Percentiles rank a stretch among this genome's conserved stretches.
These are phyloP conservation scores for Hanseniaspora clermontiae DNA, from an alignment of 805 yeast genomes.

Conservation along the genomic window DNA sequence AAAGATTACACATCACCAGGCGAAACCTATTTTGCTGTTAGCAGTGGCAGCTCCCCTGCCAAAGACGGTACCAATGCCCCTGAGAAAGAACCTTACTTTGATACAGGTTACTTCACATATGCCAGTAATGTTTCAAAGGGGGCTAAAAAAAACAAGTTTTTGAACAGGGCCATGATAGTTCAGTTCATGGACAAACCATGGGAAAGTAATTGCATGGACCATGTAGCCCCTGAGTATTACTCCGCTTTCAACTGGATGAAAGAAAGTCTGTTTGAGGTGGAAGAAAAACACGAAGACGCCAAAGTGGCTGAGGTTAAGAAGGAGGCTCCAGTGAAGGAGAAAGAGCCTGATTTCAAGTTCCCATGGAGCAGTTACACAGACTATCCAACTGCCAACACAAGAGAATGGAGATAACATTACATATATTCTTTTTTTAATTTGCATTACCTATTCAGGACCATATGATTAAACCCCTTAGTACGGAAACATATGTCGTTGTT, in stretches of 20 bases:
- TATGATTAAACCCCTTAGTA: not conserved
- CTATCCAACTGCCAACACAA: conserved; percentile 2
- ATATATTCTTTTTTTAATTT: not conserved
- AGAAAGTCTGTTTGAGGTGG: not conserved
- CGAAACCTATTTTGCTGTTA: not conserved
- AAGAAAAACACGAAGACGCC: not conserved
- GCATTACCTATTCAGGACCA: not conserved
- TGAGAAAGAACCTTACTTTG: not conserved
- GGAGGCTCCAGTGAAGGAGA: too few relatives aligned
- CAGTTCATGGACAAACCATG: conserved; percentile 60
- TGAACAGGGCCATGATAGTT: conserved; percentile 33
- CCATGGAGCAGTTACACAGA: conserved; percentile 7
- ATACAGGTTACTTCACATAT: not conserved
- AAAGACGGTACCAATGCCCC: not conserved
- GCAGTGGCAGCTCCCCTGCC: not conserved
- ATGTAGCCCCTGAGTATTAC: conserved; percentile 1
- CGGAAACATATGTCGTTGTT: not conserved
- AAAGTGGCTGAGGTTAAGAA: not conserved
- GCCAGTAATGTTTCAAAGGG: not conserved
- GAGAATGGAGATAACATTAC: conserved; percentile 1
- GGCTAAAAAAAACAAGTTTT: conserved; percentile 39
- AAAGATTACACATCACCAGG: not conserved
- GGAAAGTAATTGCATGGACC: conserved; percentile 20
- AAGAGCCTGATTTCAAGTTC: not conserved
- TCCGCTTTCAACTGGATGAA: not conserved